Percentiles rank a stretch among this genome's conserved stretches.
These are phyloP conservation scores for Dactylellina haptotyla DNA, from an alignment of 2,329 filamentous ascomycete genomes.

Conservation along the genomic window DNA sequence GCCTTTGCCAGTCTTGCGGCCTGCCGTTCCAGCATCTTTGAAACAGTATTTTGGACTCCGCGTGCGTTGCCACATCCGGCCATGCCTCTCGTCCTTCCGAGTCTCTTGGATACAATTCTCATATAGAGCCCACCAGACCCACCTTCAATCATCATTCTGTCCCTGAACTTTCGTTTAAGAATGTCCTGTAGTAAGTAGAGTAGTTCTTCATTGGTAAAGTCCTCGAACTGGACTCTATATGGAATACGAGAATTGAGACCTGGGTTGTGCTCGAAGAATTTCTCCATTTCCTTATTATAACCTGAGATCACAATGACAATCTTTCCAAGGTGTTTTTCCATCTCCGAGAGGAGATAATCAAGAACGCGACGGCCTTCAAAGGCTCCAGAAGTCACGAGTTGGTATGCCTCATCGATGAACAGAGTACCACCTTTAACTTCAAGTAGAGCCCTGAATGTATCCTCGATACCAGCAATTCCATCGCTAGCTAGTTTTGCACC, in stretches of 20 bases:
- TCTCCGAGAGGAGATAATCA: slow-evolving; percentile 76
- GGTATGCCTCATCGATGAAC: slow-evolving; percentile 84
- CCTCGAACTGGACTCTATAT: slow-evolving; percentile 72
- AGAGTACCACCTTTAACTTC: slow-evolving; percentile 73
- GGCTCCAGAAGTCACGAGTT: slow-evolving; percentile 71
- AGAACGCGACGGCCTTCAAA: slow-evolving; percentile 71
- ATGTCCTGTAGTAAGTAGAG: slow-evolving; percentile 68
- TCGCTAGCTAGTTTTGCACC: slow-evolving; percentile 73
- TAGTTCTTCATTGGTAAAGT: slow-evolving; percentile 75
- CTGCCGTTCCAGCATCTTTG: slow-evolving; percentile 69
- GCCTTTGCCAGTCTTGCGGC: slow-evolving; percentile 67
- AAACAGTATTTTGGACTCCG: slow-evolving; percentile 71
- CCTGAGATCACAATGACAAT: slow-evolving; percentile 78
- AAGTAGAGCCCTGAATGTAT: slow-evolving; percentile 68
- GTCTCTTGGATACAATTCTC: slow-evolving; percentile 70
- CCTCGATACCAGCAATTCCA: slow-evolving; percentile 69
- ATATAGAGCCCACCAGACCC: slow-evolving; percentile 71
- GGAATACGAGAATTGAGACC: slow-evolving; percentile 77
- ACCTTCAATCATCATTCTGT: slow-evolving; percentile 70
- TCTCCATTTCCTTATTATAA: slow-evolving; percentile 79
- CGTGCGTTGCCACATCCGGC: slow-evolving; percentile 80
- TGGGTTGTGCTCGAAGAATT: slow-evolving; percentile 78
- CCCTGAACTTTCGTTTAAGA: slow-evolving; percentile 68
- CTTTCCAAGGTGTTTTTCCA: slow-evolving; percentile 76
- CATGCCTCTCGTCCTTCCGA: slow-evolving; percentile 71